Percentiles rank a stretch among this genome's conserved stretches.
phyloP scores from a whole-genome alignment of 1,284 basidiomycete species.

The Ustilago sp. region DNA sequence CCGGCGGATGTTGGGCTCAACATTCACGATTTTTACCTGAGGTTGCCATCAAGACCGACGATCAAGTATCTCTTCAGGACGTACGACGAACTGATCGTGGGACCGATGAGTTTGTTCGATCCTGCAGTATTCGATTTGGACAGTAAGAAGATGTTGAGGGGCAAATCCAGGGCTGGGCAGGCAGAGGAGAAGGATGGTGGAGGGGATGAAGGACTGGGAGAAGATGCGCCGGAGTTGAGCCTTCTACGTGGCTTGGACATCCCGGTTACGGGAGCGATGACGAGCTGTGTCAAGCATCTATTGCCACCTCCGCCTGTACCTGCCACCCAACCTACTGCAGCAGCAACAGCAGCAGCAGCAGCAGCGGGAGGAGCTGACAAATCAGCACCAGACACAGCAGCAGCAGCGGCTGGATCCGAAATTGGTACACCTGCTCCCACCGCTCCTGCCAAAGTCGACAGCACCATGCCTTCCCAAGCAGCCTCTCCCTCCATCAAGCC shows the following conservation, averaged over 20 bases:
- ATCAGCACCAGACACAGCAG: constrained; percentile 27
- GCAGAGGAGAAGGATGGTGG: constrained; percentile 42
- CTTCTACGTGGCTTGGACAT: constrained; percentile 33
- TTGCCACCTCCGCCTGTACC: constrained; percentile 44
- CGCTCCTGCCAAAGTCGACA: constrained; percentile 8
- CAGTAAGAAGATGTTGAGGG: constrained; percentile 73
- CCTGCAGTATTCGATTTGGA: constrained; percentile 91
- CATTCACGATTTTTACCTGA: constrained; percentile 79
- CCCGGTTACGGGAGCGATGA: constrained; percentile 63
- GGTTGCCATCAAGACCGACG: constrained; percentile 80
- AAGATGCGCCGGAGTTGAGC: constrained; percentile 43
- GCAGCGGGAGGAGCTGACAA: constrained; percentile 17
- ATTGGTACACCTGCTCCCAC: constrained; percentile 42
- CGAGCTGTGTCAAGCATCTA: constrained; percentile 48
- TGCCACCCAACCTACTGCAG: constrained; percentile 16
- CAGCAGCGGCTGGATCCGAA: constrained; percentile 24
- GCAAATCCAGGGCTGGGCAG: constrained; percentile 20
- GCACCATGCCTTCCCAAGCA: constrained; percentile 32
- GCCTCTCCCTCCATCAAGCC: constrained; percentile 20
- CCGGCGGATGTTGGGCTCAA: constrained; percentile 66
- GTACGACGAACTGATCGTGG: constrained; percentile 95
- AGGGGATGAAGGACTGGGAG: constrained; percentile 55
- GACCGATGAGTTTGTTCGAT: constrained; percentile 92
- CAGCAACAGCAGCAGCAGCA: constrained; percentile 12
- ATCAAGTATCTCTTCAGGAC: constrained; percentile 89